Evolutionary conservation across 768 basidiomycete species (phyloP).

Genomic region (Gautieria morchelliformis): DNA sequence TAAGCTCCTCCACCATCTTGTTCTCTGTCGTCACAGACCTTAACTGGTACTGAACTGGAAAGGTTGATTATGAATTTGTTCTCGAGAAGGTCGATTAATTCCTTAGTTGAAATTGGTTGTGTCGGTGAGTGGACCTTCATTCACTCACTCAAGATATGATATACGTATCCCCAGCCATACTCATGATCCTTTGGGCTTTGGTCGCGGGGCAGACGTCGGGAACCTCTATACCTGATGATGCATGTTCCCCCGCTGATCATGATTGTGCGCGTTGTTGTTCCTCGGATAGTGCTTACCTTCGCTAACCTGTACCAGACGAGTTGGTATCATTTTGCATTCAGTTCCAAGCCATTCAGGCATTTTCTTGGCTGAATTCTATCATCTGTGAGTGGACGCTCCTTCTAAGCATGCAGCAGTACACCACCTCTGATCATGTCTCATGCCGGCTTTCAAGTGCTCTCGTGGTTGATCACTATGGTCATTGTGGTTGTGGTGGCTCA

Average conservation of each 20-base stretch:
- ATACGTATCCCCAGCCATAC: background rate
- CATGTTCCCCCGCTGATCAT: background rate
- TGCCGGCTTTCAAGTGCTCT: background rate
- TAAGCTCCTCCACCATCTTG: background rate
- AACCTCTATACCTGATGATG: background rate
- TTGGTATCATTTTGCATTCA: background rate
- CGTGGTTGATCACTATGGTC: background rate
- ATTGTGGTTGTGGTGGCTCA: background rate
- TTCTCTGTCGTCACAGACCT: background rate
- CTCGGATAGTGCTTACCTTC: background rate
- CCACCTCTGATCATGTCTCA: background rate
- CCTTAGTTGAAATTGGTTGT: slow-evolving; percentile 5
- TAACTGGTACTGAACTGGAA: background rate
- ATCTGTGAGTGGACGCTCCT: background rate
- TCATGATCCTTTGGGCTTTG: slow-evolving; percentile 3
- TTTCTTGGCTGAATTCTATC: slow-evolving; percentile 3
- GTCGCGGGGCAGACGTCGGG: background rate
- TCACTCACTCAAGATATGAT: background rate
- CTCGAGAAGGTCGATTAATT: background rate
- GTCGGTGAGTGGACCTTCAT: background rate
- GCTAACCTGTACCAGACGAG: background rate
- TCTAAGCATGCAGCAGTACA: background rate
- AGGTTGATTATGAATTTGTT: background rate
- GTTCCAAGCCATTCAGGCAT: background rate
- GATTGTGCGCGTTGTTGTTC: background rate